Evolutionary conservation across 2,329 filamentous ascomycete genomes (phyloP).

Genomic region (Metarhizium sp.): DNA sequence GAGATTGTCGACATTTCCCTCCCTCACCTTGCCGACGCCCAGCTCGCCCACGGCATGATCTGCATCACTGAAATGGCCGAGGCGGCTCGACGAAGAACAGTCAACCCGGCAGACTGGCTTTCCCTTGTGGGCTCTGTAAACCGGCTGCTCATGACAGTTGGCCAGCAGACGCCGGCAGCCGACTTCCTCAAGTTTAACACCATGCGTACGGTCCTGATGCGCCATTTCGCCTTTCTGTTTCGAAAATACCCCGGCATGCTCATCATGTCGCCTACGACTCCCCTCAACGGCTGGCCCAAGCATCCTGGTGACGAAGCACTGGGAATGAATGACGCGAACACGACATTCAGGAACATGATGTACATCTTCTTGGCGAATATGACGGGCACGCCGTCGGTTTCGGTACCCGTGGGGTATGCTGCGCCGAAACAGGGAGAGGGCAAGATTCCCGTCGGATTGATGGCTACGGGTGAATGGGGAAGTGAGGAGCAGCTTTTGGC

Average conservation of each 20-base stretch:
- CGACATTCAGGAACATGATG: constrained; percentile 68
- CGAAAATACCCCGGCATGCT: constrained; percentile 63
- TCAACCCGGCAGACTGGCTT: constrained; percentile 39
- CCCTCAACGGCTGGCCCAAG: constrained; percentile 66
- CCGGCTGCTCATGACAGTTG: constrained; percentile 59
- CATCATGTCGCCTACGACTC: constrained; percentile 69
- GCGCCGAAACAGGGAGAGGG: constrained; percentile 47
- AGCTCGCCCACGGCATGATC: constrained; percentile 66
- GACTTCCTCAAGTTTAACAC: constrained; percentile 68
- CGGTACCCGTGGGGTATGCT: constrained; percentile 65
- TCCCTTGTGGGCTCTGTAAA: constrained; percentile 55
- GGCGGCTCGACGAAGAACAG: constrained; percentile 30
- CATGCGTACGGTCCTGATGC: constrained; percentile 68
- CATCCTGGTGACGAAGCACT: constrained; percentile 49
- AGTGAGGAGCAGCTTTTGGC: constrained; percentile 51
- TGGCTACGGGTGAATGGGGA: constrained; percentile 60
- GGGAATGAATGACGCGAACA: constrained; percentile 67
- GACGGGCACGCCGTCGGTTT: constrained; percentile 66
- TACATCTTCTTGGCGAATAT: constrained; percentile 83
- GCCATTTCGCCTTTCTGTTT: constrained; percentile 65
- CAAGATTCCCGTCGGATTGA: constrained; percentile 48
- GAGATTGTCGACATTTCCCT: constrained; percentile 50
- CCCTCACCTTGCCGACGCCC: constrained; percentile 59
- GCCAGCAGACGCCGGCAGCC: constrained; percentile 50
- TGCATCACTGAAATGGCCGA: constrained; percentile 64